Evolutionary conservation across 768 basidiomycete genomes (phyloP).

Genomic region (Hygrocybe coccinea): DNA sequence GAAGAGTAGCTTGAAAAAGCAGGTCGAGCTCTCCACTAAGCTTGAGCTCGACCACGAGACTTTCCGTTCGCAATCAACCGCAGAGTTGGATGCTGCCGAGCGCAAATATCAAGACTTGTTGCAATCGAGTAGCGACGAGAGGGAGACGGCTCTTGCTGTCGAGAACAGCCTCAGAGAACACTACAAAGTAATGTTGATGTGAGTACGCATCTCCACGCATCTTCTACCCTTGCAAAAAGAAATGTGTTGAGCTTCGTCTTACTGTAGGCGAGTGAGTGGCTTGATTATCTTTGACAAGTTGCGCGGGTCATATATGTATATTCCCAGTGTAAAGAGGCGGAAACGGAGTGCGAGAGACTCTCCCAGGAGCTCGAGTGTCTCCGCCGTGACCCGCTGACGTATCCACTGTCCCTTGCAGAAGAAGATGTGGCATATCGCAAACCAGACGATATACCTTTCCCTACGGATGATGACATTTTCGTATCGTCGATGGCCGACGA

Average conservation of each 20-base stretch:
- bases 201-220: background rate
- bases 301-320: background rate
- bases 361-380: background rate
- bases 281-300: background rate
- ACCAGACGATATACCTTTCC: constrained; percentile 2
- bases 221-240: background rate
- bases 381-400: background rate
- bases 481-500: constrained; percentile 30
- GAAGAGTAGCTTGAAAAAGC: constrained; percentile 35
- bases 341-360: background rate
- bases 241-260: background rate
- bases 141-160: constrained; percentile 45
- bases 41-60: constrained; percentile 26
- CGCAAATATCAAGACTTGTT: constrained; percentile 39
- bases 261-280: constrained; percentile 2
- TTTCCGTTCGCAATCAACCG: constrained; percentile 29
- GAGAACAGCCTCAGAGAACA: constrained; percentile 54
- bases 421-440: background rate
- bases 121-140: constrained; percentile 40
- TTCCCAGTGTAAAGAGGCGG: constrained; percentile 1
- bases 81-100: constrained; percentile 29
- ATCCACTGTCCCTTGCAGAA: background rate
- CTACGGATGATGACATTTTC: constrained; percentile 25
- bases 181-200: constrained; percentile 30
- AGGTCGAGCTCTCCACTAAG: constrained; percentile 30